Conservation (phyloP, 441 rosid species). For the Kokia cookei region DNA sequence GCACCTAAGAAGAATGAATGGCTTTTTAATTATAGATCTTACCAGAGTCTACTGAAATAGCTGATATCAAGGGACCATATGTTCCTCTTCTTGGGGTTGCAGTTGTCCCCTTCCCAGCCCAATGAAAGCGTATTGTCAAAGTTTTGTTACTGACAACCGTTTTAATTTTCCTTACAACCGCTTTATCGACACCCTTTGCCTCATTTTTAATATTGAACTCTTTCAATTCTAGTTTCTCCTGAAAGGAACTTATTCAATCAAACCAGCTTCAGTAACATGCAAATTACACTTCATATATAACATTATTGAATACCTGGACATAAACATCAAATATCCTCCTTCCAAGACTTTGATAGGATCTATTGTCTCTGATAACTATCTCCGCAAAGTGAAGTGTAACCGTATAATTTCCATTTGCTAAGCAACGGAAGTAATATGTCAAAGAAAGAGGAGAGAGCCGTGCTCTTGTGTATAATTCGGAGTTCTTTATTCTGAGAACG, state of each 20-base stretch:
- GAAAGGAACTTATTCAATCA: not conserved
- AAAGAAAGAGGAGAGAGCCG: constrained; percentile 16
- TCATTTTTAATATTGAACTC: constrained; percentile 20
- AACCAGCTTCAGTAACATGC: not conserved
- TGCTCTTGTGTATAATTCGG: constrained; percentile 11
- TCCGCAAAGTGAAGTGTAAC: constrained; percentile 15
- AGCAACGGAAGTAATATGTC: constrained; percentile 12
- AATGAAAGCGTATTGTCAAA: constrained; percentile 22
- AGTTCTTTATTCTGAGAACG: constrained; percentile 16
- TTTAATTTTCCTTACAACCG: not conserved
- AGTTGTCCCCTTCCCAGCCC: constrained; percentile 34
- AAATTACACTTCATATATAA: not conserved
- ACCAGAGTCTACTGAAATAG: constrained; percentile 27
- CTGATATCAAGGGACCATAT: constrained; percentile 35
- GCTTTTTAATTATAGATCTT: not conserved
- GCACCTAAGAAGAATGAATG: not conserved
- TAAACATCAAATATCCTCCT: constrained; percentile 13
- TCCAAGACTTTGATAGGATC: constrained; percentile 15
- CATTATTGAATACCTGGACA: constrained; percentile 4
- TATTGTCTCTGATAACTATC: constrained; percentile 11
- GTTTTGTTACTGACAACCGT: constrained; percentile 10
- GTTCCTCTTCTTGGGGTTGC: constrained; percentile 20
- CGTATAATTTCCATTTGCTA: constrained; percentile 13
- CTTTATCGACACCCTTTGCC: constrained; percentile 19
- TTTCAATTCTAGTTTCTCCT: constrained; percentile 20